Conservation (phyloP, 164 flowering plant species). For the Annona cherimola region DNA sequence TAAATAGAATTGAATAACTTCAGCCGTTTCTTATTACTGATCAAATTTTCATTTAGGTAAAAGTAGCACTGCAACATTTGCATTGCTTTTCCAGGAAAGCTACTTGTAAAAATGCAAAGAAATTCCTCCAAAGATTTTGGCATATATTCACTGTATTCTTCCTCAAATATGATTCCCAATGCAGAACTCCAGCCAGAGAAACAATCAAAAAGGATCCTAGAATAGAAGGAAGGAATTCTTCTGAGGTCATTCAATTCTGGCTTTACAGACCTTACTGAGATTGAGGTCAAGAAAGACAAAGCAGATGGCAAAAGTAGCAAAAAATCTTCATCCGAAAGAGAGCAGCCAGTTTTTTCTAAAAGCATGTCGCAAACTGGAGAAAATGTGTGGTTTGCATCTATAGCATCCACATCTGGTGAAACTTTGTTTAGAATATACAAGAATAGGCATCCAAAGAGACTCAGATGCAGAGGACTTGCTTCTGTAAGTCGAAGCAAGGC, state of each 20-base stretch:
- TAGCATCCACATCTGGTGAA: not conserved
- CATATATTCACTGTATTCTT: conserved; percentile 31
- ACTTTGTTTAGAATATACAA: conserved; percentile 21
- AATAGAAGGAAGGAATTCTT: conserved; percentile 41
- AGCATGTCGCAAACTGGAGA: conserved; percentile 5
- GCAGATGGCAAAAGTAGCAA: conserved; percentile 78
- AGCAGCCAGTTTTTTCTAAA: conserved; percentile 11
- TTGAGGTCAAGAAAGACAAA: conserved; percentile 39
- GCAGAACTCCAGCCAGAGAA: conserved; percentile 63
- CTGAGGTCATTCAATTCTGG: conserved; percentile 20
- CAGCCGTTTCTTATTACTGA: conserved; percentile 34
- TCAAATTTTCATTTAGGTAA: conserved; percentile 23
- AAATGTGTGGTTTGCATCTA: not conserved
- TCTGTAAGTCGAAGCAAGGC: conserved; percentile 48
- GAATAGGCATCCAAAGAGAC: conserved; percentile 53
- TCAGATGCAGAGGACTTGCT: conserved; percentile 58
- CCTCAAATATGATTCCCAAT: conserved; percentile 37
- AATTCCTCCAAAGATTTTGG: conserved; percentile 50
- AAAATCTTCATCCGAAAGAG: conserved; percentile 45
- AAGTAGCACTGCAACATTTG: conserved; percentile 49
- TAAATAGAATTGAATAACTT: conserved; percentile 50
- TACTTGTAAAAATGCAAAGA: conserved; percentile 28
- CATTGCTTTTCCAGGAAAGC: conserved; percentile 65
- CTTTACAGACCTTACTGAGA: conserved; percentile 32
- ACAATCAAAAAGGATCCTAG: conserved; percentile 49